Percentiles rank a stretch among this genome's conserved stretches.
These are phyloP conservation scores for Lipomyces mesembrius DNA, from an alignment of 805 yeast species.

Conservation along the genomic window DNA sequence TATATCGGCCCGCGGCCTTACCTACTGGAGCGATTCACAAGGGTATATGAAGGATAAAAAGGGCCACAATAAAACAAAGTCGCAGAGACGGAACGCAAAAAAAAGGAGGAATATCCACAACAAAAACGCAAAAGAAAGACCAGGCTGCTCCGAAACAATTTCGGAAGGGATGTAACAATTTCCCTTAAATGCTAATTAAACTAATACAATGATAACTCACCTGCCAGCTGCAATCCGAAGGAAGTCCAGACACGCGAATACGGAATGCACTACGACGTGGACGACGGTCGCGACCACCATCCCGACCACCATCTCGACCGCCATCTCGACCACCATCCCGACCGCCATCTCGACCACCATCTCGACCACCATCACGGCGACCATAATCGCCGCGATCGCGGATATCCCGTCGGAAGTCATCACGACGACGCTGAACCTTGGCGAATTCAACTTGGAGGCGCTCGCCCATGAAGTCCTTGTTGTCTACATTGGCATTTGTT, in stretches of 20 bases:
- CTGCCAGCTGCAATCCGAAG: constrained; percentile 44
- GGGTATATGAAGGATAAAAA: background rate
- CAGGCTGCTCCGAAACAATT: background rate
- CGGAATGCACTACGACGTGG: constrained; percentile 41
- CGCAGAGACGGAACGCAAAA: background rate
- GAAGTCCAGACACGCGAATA: constrained; percentile 40
- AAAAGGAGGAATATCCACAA: background rate
- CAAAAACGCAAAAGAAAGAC: constrained; percentile 5
- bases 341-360: constrained; percentile 24
- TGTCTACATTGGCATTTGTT: constrained; percentile 32
- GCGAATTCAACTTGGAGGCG: constrained; percentile 45
- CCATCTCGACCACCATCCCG: constrained; percentile 31
- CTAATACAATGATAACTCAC: constrained; percentile 28
- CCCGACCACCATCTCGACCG: constrained; percentile 28
- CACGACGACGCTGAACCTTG: constrained; percentile 43
- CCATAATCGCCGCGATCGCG: constrained; percentile 25
- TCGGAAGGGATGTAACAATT: background rate
- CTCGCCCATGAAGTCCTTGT: constrained; percentile 46
- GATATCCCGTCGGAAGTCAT: constrained; percentile 16
- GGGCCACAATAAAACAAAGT: background rate
- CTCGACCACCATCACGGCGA: constrained; percentile 30
- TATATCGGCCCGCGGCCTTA: background rate
- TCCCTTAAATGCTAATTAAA: background rate
- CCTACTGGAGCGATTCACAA: background rate
- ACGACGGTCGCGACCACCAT: constrained; percentile 38